Evolutionary conservation across 495 filamentous ascomycete genomes (phyloP), one percentile per base, ranked within the genome.

Genomic region (Talaromyces ruber): DNA sequence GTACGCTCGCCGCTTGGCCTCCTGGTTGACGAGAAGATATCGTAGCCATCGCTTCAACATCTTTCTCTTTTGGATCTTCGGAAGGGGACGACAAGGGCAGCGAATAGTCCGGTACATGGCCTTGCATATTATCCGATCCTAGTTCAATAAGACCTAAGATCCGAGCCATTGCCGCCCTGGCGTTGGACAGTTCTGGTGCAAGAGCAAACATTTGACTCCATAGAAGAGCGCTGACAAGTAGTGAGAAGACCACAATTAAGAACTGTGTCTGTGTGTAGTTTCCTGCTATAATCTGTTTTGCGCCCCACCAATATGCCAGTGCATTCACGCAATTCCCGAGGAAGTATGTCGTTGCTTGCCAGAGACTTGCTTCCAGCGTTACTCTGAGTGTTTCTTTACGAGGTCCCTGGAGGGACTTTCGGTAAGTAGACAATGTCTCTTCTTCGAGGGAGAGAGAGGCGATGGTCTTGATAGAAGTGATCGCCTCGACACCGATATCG

Each of bases 301-400:
- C 74, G n/a, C 86, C 86, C 80, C 86, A 89, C 82, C 85, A 88
- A 66, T 88, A 89, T 5, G 85, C 85, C 18, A 89, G 71, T 0
- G 85, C 86, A 64, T 86, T 84, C 14, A 88, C 78, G 11, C 81
- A 70, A 61, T 82, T 76, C 18, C 79, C 76, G 9, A 81, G 65
- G 66, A 77, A 80, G 58, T 84, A 81, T 16, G 80, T 79, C 22
- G 82, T 73, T 4, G 82, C 81, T 55, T 82, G 82, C 74, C 81
- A 82, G 28, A 80, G 59, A 62, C 76, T 82, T 32, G 77, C 75
- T 61, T 75, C 77, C 12, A 80, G 28, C 54, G 76, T 82, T 9
- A 79, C 77, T 39, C 67, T 65, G 8, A 77, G 68, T 28, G 77
- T 82, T 54, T 82, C 82, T 62, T 78, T 79, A 9, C 74, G 71